These are phyloP conservation scores for Globisporangium carolinianum DNA, from an alignment of 352 stramenopile genomes.

Conservation along the genomic window DNA sequence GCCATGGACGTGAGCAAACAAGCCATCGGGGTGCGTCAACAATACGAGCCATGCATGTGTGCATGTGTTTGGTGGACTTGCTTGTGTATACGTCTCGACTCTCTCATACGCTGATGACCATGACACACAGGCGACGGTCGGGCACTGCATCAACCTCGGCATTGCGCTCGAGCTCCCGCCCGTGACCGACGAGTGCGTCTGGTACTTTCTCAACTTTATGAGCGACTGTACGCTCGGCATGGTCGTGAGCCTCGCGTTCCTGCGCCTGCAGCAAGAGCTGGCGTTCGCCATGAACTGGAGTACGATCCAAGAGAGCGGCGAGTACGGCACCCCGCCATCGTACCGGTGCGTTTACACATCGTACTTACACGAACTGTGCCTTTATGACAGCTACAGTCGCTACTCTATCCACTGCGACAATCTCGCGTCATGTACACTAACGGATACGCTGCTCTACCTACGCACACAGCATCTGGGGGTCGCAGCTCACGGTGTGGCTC, in stretches of 20 bases:
- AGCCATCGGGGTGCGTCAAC: conserved; percentile 46
- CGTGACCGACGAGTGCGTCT: conserved; percentile 78
- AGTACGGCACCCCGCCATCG: conserved; percentile 67
- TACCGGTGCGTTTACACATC: conserved; percentile 23
- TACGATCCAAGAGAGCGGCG: conserved; percentile 67
- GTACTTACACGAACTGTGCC: too few relatives aligned
- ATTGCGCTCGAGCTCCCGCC: conserved; percentile 65
- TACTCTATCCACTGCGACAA: too few relatives aligned
- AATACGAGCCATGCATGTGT: not conserved
- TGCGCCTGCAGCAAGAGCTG: conserved; percentile 70
- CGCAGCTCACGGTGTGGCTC: conserved; percentile 58
- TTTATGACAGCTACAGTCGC: too few relatives aligned
- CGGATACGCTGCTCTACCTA: not conserved
- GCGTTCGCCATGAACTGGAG: conserved; percentile 67
- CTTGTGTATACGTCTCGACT: too few relatives aligned
- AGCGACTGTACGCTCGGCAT: conserved; percentile 79
- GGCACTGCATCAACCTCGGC: conserved; percentile 68
- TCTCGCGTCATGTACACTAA: not conserved
- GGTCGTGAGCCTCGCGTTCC: conserved; percentile 62
- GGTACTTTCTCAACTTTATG: conserved; percentile 85
- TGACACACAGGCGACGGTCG: conserved; percentile 29
- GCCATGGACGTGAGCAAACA: conserved; percentile 80
- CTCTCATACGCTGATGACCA: not conserved
- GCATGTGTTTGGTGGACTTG: too few relatives aligned
- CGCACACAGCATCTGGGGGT: conserved; percentile 32